Evolutionary conservation across 1,284 basidiomycete genomes (phyloP).

Genomic region (Irpex rosettiformis): DNA sequence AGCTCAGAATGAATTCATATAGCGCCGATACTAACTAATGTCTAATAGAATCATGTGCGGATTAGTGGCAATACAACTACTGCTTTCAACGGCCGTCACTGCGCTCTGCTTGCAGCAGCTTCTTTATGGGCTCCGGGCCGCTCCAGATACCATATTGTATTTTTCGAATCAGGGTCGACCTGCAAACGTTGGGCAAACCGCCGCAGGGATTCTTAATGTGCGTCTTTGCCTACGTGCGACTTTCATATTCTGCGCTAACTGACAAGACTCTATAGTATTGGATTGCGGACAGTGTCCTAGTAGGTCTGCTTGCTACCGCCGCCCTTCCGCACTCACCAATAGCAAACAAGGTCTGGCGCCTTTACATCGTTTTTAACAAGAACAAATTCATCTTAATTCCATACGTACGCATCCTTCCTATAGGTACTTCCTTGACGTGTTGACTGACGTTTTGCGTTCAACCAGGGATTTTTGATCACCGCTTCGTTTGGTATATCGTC

Average conservation of each 20-base stretch:
- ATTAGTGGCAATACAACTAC: background rate
- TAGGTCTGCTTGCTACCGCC: background rate
- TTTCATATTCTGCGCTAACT: background rate
- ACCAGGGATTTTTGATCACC: background rate
- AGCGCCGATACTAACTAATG: no score
- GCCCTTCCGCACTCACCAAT: background rate
- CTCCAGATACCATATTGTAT: background rate
- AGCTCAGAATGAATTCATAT: no score
- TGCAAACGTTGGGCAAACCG: background rate
- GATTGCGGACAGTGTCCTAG: background rate
- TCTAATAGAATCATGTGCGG: background rate
- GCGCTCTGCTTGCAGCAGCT: background rate
- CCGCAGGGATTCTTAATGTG: background rate
- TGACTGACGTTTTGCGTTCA: background rate
- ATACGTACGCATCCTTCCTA: background rate
- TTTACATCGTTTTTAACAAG: background rate
- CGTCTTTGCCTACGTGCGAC: background rate
- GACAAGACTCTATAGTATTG: background rate
- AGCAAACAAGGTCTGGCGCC: background rate
- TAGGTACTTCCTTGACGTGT: background rate
- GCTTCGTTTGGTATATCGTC: background rate
- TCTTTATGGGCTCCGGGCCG: background rate
- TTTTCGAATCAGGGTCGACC: background rate
- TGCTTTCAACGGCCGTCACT: background rate
- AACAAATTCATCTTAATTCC: background rate